These are phyloP conservation scores for Sporisorium iseilematis-ciliati DNA, from an alignment of 1,284 basidiomycete species.

Conservation along the genomic window DNA sequence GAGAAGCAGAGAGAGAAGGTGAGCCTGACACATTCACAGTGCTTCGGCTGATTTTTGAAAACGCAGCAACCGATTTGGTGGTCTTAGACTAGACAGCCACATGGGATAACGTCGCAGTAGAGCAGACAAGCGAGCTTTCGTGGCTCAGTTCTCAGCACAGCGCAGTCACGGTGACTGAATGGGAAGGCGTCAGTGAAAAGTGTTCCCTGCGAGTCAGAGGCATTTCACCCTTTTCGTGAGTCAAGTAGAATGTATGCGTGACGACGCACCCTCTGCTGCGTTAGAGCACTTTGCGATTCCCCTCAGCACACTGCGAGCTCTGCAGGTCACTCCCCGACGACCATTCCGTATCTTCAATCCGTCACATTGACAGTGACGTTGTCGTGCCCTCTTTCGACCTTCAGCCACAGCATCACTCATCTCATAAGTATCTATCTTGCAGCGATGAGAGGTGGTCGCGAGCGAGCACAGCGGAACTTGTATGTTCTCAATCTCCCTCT, in stretches of 20 bases:
- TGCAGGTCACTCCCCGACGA: background rate
- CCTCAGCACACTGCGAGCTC: background rate
- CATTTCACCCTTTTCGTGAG: background rate
- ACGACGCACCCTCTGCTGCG: constrained; percentile 22
- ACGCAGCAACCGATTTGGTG: background rate
- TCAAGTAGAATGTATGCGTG: constrained; percentile 34
- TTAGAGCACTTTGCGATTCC: background rate
- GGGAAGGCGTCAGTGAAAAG: background rate
- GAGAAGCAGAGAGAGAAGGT: no score
- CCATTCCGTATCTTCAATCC: background rate
- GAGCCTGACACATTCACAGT: background rate
- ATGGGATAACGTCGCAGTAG: no score
- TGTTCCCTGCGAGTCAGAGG: background rate
- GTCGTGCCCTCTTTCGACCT: background rate
- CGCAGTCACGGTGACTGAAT: background rate
- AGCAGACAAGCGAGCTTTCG: no score
- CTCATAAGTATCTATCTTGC: background rate
- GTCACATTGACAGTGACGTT: background rate
- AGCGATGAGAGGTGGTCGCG: constrained; percentile 27
- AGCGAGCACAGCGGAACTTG: constrained; percentile 58
- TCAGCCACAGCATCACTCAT: background rate
- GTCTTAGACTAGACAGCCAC: background rate
- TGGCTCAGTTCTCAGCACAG: no score
- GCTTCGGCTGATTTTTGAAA: background rate
- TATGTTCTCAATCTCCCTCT: constrained; percentile 68